Percentiles rank a stretch among this genome's conserved stretches.
Evolutionary conservation across 768 basidiomycete species (phyloP).

Genomic region (Trametopsis cervina): DNA sequence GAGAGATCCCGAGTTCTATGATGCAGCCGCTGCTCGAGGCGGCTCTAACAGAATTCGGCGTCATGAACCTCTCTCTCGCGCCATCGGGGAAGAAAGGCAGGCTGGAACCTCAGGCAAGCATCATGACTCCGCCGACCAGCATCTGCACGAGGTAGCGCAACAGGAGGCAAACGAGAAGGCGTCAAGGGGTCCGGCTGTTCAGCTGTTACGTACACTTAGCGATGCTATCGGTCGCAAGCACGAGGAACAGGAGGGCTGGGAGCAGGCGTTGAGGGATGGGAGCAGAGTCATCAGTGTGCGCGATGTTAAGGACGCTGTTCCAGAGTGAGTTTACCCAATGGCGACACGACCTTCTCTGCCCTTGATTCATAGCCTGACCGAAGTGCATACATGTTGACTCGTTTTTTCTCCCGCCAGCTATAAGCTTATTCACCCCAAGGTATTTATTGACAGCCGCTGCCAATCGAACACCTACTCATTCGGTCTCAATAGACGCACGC

Average conservation of each 20-base stretch:
- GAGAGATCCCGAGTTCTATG: not conserved
- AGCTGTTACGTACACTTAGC: no score
- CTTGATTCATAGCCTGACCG: no score
- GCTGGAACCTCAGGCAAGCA: constrained; percentile 3
- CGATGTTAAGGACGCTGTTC: constrained; percentile 14
- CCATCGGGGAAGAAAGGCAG: not conserved
- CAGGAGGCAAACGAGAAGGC: no score
- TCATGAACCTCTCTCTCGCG: constrained; percentile 1
- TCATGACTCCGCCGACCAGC: no score
- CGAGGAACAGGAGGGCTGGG: not conserved
- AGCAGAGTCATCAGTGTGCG: constrained; percentile 12
- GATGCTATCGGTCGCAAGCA: not conserved
- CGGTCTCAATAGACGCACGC: constrained; percentile 12
- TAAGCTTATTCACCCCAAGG: constrained; percentile 6
- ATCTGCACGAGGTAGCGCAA: no score
- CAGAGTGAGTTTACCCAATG: constrained; percentile 7
- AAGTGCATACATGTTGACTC: not conserved
- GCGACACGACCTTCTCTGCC: not conserved
- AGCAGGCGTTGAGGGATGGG: constrained; percentile 4
- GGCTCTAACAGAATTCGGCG: constrained; percentile 2
- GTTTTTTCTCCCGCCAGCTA: constrained; percentile 1
- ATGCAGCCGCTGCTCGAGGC: not conserved
- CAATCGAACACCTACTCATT: not conserved
- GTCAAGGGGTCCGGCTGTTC: no score
- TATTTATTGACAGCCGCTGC: not conserved